These are phyloP conservation scores for Fusarium heterosporum DNA, from an alignment of 2,329 filamentous ascomycete genomes.

Conservation along the genomic window DNA sequence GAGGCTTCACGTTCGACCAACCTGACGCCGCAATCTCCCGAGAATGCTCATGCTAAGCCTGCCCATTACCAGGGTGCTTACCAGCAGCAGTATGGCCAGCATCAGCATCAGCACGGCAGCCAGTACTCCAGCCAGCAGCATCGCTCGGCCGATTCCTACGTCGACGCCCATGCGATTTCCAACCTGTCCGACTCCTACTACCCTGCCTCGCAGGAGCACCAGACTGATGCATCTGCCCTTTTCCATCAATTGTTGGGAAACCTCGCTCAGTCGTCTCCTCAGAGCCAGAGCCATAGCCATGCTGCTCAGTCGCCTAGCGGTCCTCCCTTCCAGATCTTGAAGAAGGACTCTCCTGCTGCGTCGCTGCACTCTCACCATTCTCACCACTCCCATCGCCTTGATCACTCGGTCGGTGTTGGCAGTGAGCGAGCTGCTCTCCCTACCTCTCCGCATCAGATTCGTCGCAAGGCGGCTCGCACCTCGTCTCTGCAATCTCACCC, in stretches of 20 bases:
- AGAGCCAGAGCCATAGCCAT: constrained; percentile 55
- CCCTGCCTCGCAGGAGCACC: constrained; percentile 53
- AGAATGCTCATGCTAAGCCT: constrained; percentile 46
- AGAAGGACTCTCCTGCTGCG: constrained; percentile 60
- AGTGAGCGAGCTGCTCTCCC: constrained; percentile 58
- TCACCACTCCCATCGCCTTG: constrained; percentile 51
- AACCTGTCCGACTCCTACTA: constrained; percentile 46
- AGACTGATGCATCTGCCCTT: constrained; percentile 51
- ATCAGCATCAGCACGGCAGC: constrained; percentile 43
- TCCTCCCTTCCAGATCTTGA: constrained; percentile 61
- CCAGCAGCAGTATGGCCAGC: constrained; percentile 45
- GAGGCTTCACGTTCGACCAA: constrained; percentile 59
- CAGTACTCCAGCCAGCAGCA: constrained; percentile 43
- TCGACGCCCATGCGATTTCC: constrained; percentile 41
- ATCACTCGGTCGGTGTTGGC: constrained; percentile 53
- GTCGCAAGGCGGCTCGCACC: constrained; percentile 53
- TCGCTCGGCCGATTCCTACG: constrained; percentile 46
- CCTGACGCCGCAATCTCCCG: constrained; percentile 60
- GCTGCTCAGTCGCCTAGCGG: constrained; percentile 43
- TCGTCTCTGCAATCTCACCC: constrained; percentile 50
- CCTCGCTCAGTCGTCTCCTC: constrained; percentile 55
- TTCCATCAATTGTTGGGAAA: constrained; percentile 56
- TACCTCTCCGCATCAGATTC: constrained; percentile 59
- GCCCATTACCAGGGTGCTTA: constrained; percentile 48
- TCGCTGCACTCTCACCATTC: constrained; percentile 56